Evolutionary conservation across 495 filamentous ascomycete genomes (phyloP), one percentile per base, ranked within the genome.

Genomic region (Cudoniella acicularis): DNA sequence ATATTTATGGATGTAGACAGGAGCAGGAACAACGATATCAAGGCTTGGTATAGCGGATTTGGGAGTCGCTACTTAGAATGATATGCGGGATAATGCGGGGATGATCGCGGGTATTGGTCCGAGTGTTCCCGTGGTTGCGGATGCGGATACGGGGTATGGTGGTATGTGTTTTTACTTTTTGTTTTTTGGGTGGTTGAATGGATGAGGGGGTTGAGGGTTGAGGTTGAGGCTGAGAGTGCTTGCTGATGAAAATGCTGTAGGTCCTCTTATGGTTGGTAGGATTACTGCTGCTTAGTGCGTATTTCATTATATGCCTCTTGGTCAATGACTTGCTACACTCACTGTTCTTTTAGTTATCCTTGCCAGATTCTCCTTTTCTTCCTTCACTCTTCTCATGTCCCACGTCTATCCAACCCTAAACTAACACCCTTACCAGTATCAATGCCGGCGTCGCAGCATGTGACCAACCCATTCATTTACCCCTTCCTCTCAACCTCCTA

Each of bases 121-220:
- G 0, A 69, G 69, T 26, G 74, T 78, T 0, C 76, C 77, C 1
- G 61, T 89, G 3, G 88, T 90, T 66, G 86, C 86, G n/a, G 87
- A 89, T 63, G 85, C 83, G 61, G 87, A 90, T 68, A 83, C 80
- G 11, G 83, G 84, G 20, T 87, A 81, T 54, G 84, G 83, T 60
- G 83, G 81, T 49, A 43, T 24, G 13, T 72, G 64, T n/a, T 64
- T 51, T 24, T 25, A 27, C 10, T 1, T 27, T 21, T 25, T 25
- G 24, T 13, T 22, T 4, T 13, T 4, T 20, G n/a, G n/a, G n/a
- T n/a, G n/a, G n/a, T n/a, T n/a, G n/a, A n/a, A n/a, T n/a, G n/a
- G n/a, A n/a, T n/a, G n/a, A n/a, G n/a, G n/a, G n/a, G n/a, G n/a
- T n/a, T n/a, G n/a, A n/a, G n/a, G n/a, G n/a, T n/a, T n/a, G n/a